Base-by-base conservation (phyloP, 768 basidiomycete species). In the Tephrocybe sp. region DNA sequence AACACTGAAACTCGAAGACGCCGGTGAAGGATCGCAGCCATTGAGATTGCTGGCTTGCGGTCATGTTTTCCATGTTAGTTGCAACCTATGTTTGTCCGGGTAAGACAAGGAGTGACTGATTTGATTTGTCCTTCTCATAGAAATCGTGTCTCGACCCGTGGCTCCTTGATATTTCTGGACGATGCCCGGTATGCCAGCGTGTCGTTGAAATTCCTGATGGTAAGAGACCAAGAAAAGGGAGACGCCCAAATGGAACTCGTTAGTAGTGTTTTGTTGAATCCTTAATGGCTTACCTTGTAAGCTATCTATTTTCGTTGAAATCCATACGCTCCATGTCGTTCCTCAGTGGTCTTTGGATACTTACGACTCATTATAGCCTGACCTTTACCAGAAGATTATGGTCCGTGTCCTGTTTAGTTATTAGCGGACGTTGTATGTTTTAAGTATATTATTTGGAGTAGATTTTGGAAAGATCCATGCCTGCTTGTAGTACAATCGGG, bases 131-230 rank as follows among this genome's bases (percentile, higher is more conserved):
- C 28, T 51, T 42, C 28, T 50, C 18, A 11, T 58, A 90, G 90
- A 84, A 90, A 89, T 84, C 85, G 20, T 96, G 93, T 65, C 69
- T 95, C 37, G 93, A 96, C 63, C 90, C 91, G 18, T 96, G 93
- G 93, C 68, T 96, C 45, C 84, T 74, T 3, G 85, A 88, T 54
- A 85, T 92, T 12, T 91, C 89, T 24, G 93, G 90, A 4, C 80
- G 91, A 26, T 96, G 93, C 73, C 93, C 93, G 6, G 82, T 87
- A 15, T 96, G 93, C 64, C 91, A 95, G 64, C 73, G 84, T 26
- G 72, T 83, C 21, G 90, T 93, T 12, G 82, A 86, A 50, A 61
- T 79, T 20, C 67, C 72, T 20, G 68, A 74, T n/a, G 46, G 48
- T 17, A 54, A 51, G 33, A 53, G 55, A 30, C 4, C 33, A 3